Evolutionary conservation across 169 alveolate species (phyloP), one percentile per base, ranked within the genome.

Genomic region (Theileria orientalis): DNA sequence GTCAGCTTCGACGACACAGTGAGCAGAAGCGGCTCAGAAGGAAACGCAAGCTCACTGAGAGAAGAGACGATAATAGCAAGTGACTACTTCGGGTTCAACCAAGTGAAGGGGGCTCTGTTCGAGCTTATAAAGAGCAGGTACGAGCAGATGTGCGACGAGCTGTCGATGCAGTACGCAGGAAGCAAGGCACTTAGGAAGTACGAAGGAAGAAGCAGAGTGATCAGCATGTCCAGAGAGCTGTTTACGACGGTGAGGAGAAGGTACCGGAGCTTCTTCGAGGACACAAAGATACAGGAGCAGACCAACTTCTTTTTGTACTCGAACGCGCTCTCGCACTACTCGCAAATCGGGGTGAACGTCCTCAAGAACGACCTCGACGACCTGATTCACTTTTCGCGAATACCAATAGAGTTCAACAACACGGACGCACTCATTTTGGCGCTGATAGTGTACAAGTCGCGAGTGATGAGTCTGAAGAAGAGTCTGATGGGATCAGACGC

Each of bases 131-230:
- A 83, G 46, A 63, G 44, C 56, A 37, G 76, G 76, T 86, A 70
- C 60, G 94, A 89, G 25, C 47, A 62, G 21, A 49, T 90, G 85
- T 90, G 94, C 2, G 94, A 90, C 60, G 90, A 67, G 14, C 63
- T 90, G 47, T 51, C 94, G 0, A 68, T 89, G 71, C 94, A 90
- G 59, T 90, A 90, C 61, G 94, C 91, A 0, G 94, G 94, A 8
- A 87, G 94, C 2, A 85, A 68, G 21, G 91, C 94, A 16, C 85
- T 84, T 13, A 83, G 90, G 47, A 90, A 90, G 54, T 90, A 90
- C 37, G 88, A 83, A 0, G 85, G 91, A 0, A 61, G 62, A 9
- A 76, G 74, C 23, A 25, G 83, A 11, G 83, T 83, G 1, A 57
- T 74, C 7, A 83, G 77, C 63, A 85, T 67, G 54, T 83, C 94